A percentile compares a stretch with the other conserved stretches of the same genome.
Evolutionary conservation across 192 early-diverging fungal genomes (phyloP).

Genomic region (Powellomyces hirtus): DNA sequence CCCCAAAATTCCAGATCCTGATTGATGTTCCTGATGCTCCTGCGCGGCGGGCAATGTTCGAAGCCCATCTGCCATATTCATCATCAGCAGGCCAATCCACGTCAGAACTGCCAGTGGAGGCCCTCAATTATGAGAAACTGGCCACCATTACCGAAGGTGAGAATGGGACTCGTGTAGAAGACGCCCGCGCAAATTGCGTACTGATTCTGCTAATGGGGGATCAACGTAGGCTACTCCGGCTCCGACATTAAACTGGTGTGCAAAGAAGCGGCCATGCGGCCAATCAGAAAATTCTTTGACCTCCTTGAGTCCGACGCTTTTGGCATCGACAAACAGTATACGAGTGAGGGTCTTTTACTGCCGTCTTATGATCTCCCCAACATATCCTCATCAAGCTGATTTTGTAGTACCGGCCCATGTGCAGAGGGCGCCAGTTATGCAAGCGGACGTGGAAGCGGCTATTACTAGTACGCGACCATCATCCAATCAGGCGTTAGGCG

Average conservation of each 20-base stretch:
- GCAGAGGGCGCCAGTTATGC: constrained; percentile 17
- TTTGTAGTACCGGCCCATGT: not conserved
- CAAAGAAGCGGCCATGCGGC: constrained; percentile 57
- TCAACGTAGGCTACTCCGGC: constrained; percentile 55
- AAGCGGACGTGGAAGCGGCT: constrained; percentile 30
- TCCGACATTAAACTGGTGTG: constrained; percentile 57
- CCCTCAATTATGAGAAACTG: constrained; percentile 41
- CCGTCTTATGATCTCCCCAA: too few species aligned
- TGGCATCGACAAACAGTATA: not conserved
- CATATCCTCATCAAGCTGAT: not conserved
- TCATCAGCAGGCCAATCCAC: constrained; percentile 12
- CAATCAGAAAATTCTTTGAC: constrained; percentile 50
- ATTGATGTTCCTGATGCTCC: constrained; percentile 45
- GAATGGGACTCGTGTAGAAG: too few species aligned
- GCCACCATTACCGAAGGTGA: constrained; percentile 39
- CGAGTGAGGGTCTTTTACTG: not conserved
- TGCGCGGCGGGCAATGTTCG: constrained; percentile 45
- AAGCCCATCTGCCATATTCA: constrained; percentile 31
- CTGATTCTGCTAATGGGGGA: too few species aligned
- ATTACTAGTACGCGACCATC: constrained; percentile 31
- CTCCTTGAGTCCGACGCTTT: constrained; percentile 31
- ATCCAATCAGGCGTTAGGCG: constrained; percentile 17
- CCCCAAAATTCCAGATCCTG: constrained; percentile 39
- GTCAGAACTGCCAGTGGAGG: constrained; percentile 14
- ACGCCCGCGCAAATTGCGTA: too few species aligned